Evolutionary conservation across 441 rosid species (phyloP), one percentile per base, ranked within the genome.

Genomic region (Sinapis alba): DNA sequence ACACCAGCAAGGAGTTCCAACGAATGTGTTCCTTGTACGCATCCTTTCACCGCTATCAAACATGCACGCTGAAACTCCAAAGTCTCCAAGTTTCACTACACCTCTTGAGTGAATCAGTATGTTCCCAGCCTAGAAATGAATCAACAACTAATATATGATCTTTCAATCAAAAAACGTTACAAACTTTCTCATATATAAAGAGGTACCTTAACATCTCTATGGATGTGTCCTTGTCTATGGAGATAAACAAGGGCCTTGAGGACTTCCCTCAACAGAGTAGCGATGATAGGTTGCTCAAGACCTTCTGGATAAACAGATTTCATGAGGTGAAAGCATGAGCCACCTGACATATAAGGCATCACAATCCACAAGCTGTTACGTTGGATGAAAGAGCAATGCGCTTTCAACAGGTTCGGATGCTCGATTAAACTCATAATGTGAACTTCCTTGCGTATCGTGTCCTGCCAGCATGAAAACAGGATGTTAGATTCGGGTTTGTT

Each of bases 1-100:
- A 7, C 28, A 91, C 97, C 98, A 93, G 83, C 98, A 93, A 71
- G 96, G 97, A 81, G 98, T 91, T 79, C 98, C 97, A 68, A 86
- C 96, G 60, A 93, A 91, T 51, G 98, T 93, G 71, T 89, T 91
- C 78, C 98, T 85, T 2, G 89, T 80, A 23, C 88, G 96, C 78
- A 85, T 89, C 80, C 97, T 91, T 57, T 91, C 96, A 53, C 98
- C 98, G 7, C 88, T 81, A 76, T 93, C 98, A 79, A 91, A 93
- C 97, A 93, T 84, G 83, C 98, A 86, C 5, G 97, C 96, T 50
- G 98, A 91, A 34, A 93, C 97, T 54, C 98, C 96, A 79, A 88
- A 93, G 68, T 91, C 97, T 15, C 96, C 97, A 75, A 91, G 83
- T 83, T 88, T 93, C 24, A 93, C 87, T 13, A 78, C 71, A 18